A percentile compares a stretch with the other conserved stretches of the same genome.
These are phyloP conservation scores for Thelonectria discophora DNA, from an alignment of 2,329 filamentous ascomycete species.

Conservation along the genomic window DNA sequence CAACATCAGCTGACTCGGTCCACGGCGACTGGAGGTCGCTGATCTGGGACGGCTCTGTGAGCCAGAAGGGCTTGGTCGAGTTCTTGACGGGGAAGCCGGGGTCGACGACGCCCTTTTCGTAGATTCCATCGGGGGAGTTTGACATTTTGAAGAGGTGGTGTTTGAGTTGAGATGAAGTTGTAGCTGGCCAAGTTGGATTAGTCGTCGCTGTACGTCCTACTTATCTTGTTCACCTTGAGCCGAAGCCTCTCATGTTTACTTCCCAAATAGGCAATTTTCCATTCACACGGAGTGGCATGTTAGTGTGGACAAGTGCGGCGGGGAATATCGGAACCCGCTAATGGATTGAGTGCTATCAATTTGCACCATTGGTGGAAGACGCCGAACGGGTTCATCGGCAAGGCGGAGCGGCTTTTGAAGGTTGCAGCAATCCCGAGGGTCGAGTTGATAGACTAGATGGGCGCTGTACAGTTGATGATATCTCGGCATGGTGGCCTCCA, in stretches of 20 bases:
- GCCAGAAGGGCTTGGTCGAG: conserved; percentile 35
- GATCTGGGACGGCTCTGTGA: conserved; percentile 23
- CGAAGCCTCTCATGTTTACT: background rate
- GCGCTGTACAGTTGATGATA: too few relatives aligned
- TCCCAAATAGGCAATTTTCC: background rate
- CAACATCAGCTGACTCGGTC: conserved; percentile 27
- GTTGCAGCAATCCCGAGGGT: too few relatives aligned
- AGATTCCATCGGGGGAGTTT: conserved; percentile 31
- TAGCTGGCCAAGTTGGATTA: background rate
- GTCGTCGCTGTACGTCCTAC: background rate
- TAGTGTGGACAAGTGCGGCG: background rate
- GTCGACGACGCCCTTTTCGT: conserved; percentile 34
- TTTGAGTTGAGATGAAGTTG: background rate
- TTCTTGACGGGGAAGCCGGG: conserved; percentile 30
- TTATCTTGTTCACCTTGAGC: background rate
- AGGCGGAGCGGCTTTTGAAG: too few relatives aligned
- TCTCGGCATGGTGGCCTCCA: too few relatives aligned
- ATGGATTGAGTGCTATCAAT: too few relatives aligned
- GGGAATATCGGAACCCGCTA: too few relatives aligned
- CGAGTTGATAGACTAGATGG: too few relatives aligned
- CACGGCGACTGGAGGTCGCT: conserved; percentile 27
- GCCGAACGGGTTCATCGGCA: too few relatives aligned
- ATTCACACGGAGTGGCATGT: background rate
- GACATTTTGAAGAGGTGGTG: conserved; percentile 23
- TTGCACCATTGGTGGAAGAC: too few relatives aligned